These are phyloP conservation scores for Pythium periplocum DNA, from an alignment of 352 stramenopile species.

Conservation along the genomic window DNA sequence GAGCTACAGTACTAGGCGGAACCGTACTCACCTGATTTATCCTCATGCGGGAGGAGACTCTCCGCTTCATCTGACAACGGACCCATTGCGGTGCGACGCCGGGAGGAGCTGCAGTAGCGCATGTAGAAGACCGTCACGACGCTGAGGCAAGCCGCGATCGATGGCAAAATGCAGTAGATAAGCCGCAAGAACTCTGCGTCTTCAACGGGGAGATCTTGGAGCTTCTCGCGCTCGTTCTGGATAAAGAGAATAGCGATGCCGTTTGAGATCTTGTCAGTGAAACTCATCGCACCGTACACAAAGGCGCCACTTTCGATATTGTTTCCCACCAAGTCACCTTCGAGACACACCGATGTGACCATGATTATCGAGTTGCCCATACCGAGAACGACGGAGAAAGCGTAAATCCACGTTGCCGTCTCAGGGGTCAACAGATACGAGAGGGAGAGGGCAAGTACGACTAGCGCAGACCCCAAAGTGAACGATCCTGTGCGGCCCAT, in stretches of 20 bases:
- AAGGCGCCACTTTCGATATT: constrained; percentile 82
- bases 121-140: constrained; percentile 70
- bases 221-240: constrained; percentile 73
- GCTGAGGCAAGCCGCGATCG: constrained; percentile 49
- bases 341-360: constrained; percentile 80
- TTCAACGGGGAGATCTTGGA: constrained; percentile 42
- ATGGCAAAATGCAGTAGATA: constrained; percentile 69
- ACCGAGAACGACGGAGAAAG: constrained; percentile 60
- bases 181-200: constrained; percentile 70
- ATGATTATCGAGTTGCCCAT: constrained; percentile 87
- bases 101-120: constrained; percentile 48
- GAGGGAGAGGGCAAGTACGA: constrained; percentile 41
- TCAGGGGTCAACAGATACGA: constrained; percentile 57
- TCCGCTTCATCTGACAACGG: constrained; percentile 18
- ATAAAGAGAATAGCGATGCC: constrained; percentile 77
- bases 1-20: constrained; percentile 4
- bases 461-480: constrained; percentile 42
- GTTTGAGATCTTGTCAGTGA: constrained; percentile 87
- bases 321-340: constrained; percentile 77
- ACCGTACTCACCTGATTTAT: constrained; percentile 14
- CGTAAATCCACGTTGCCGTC: constrained; percentile 67
- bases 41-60: constrained; percentile 18
- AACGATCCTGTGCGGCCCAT: constrained; percentile 71
- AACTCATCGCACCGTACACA: constrained; percentile 84
- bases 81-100: constrained; percentile 10